A percentile compares a stretch with the other conserved stretches of the same genome.
Conservation (phyloP, 495 filamentous ascomycete species). For the Apodospora peruviana region DNA sequence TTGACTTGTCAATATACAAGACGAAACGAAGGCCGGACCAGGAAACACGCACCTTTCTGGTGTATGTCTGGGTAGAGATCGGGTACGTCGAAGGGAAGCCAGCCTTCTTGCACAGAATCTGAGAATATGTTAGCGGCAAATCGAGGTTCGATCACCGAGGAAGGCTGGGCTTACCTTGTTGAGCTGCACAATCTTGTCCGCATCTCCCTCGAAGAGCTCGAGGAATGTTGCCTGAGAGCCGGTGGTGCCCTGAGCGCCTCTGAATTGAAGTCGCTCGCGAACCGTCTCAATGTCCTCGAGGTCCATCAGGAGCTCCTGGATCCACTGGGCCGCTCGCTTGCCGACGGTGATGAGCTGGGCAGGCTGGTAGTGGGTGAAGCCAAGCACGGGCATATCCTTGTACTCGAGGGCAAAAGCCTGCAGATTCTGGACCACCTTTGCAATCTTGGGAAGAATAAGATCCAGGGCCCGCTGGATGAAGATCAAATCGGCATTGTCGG, state of each 20-base stretch:
- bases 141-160: not conserved
- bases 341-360: conserved; percentile 69
- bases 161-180: conserved; percentile 49
- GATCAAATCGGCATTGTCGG: conserved; percentile 84
- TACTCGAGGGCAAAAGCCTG: conserved; percentile 69
- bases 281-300: conserved; percentile 74
- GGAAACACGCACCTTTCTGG: conserved; percentile 37
- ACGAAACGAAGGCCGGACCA: not conserved
- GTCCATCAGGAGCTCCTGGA: conserved; percentile 84
- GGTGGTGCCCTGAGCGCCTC: conserved; percentile 45
- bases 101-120: conserved; percentile 68
- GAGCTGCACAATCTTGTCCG: conserved; percentile 69
- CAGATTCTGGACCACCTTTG: conserved; percentile 77
- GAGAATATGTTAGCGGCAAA: not conserved
- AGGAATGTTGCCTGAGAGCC: conserved; percentile 65
- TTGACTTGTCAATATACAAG: conserved; percentile 18
- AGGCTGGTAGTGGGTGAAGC: conserved; percentile 79
- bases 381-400: conserved; percentile 60
- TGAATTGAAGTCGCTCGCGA: conserved; percentile 70
- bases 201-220: conserved; percentile 67
- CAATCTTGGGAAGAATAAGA: conserved; percentile 77
- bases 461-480: conserved; percentile 64
- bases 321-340: conserved; percentile 69
- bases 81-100: conserved; percentile 71
- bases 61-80: conserved; percentile 71